Evolutionary conservation across 805 yeast genomes (phyloP), one percentile per base, ranked within the genome.

Genomic region (Suhomyces prunicola): DNA sequence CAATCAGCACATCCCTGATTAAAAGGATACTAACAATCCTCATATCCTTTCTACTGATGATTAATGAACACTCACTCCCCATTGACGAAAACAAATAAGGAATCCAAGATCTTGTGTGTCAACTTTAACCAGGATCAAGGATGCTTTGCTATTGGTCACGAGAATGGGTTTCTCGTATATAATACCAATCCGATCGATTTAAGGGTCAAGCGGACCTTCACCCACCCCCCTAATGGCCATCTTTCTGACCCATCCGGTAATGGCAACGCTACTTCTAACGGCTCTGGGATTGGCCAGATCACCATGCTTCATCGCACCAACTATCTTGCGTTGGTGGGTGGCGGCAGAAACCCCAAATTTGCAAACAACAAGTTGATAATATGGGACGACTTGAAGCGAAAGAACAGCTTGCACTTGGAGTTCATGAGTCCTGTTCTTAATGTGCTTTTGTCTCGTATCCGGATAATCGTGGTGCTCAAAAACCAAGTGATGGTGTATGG

Each of bases 261-360:
- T 29, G 24, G 45, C 1, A 31, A 47, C 2, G 9, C 51, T 5
- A 24, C 50, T 22, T 9, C 53, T 15, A 58, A 59, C 6, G 76
- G 74, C 0, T 62, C 73, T 4, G 97, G 97, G 0, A 84, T 92
- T 24, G 96, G 94, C 1, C 73, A 78, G 33, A 83, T 88, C 2
- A 76, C 86, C 45, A 90, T 93, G 96, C 83, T 93, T 5, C 88
- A 90, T 66, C 80, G 97, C 44, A 91, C 97, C 0, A 93, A 93
- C 70, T 92, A 91, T 65, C 77, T 93, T 50, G 97, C 93, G 0
- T 71, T 94, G 44, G 89, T 91, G 0, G 97, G 97, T 1, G 97
- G 97, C 15, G 97, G 97, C 1, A 78, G 80, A 56, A 79, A 79
- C 54, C 97, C 97, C 22, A 78, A 82, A 55, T 89, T 83, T 62